These are phyloP conservation scores for Colletotrichum shisoi DNA, from an alignment of 2,329 filamentous ascomycete genomes.

Conservation along the genomic window DNA sequence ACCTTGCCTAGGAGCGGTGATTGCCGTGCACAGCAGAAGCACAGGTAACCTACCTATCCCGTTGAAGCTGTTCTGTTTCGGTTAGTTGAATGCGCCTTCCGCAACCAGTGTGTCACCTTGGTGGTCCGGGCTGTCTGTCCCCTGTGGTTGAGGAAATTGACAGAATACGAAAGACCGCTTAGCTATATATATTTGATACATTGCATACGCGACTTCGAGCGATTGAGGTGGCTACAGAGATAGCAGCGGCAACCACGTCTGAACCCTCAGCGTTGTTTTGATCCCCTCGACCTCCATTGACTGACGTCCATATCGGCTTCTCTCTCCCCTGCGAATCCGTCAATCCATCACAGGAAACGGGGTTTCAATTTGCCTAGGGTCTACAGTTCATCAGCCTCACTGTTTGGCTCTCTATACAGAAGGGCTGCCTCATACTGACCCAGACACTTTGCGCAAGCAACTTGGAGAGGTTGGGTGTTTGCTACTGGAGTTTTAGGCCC, in stretches of 20 bases:
- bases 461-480: slow-evolving; percentile 26
- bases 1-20: slow-evolving; percentile 31
- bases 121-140: background rate
- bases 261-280: slow-evolving; percentile 33
- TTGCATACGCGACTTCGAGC: slow-evolving; percentile 3
- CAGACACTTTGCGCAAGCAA: slow-evolving; percentile 30
- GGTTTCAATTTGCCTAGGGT: background rate
- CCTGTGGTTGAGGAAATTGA: background rate
- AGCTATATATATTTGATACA: slow-evolving; percentile 17
- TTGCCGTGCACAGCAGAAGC: slow-evolving; percentile 28
- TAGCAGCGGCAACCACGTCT: slow-evolving; percentile 25
- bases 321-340: slow-evolving; percentile 8
- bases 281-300: slow-evolving; percentile 13
- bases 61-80: slow-evolving; percentile 22
- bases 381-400: slow-evolving; percentile 14
- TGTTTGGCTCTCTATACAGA: slow-evolving; percentile 10
- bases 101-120: background rate
- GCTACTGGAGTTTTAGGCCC: slow-evolving; percentile 27
- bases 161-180: background rate
- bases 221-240: slow-evolving; percentile 3
- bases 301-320: slow-evolving; percentile 15
- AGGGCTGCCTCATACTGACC: slow-evolving; percentile 26
- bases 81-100: slow-evolving; percentile 31
- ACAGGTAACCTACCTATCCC: slow-evolving; percentile 3
- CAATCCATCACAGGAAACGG: slow-evolving; percentile 17